Evolutionary conservation across 495 filamentous ascomycete genomes (phyloP).

Genomic region (Xylaria curta): DNA sequence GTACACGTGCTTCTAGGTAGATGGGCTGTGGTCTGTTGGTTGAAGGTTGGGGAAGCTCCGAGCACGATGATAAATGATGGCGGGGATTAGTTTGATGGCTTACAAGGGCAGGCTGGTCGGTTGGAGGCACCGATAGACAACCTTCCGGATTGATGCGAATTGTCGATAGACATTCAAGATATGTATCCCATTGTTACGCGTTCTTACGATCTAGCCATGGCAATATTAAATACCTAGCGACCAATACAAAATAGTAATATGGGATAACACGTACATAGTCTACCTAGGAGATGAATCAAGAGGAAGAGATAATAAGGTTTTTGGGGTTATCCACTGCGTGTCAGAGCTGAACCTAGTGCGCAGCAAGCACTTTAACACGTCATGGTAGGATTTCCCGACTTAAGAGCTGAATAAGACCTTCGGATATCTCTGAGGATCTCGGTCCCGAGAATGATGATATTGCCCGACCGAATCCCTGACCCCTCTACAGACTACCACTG

Average conservation of each 20-base stretch:
- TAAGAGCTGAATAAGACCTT: neutral
- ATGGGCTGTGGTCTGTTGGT: neutral
- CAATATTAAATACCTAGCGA: neutral
- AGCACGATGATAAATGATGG: neutral
- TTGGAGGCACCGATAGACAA: neutral
- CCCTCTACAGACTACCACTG: neutral
- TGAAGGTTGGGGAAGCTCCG: constrained; percentile 29
- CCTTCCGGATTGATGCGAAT: neutral
- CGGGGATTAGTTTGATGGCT: neutral
- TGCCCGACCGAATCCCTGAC: constrained; percentile 2
- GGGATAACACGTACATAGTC: neutral
- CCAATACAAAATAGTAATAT: neutral
- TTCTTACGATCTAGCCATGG: neutral
- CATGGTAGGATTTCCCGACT: neutral
- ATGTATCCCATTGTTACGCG: neutral
- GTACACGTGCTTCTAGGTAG: constrained; percentile 16
- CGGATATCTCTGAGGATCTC: constrained; percentile 14
- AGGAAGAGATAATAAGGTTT: neutral
- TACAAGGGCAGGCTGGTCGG: neutral
- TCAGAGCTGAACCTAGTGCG: no score
- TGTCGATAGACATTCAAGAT: neutral
- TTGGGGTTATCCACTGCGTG: no score
- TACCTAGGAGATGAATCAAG: neutral
- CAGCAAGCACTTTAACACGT: no score
- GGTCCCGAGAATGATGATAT: constrained; percentile 18